Conservation (phyloP, 257 asterid species). For the Solanum tacnaense region DNA sequence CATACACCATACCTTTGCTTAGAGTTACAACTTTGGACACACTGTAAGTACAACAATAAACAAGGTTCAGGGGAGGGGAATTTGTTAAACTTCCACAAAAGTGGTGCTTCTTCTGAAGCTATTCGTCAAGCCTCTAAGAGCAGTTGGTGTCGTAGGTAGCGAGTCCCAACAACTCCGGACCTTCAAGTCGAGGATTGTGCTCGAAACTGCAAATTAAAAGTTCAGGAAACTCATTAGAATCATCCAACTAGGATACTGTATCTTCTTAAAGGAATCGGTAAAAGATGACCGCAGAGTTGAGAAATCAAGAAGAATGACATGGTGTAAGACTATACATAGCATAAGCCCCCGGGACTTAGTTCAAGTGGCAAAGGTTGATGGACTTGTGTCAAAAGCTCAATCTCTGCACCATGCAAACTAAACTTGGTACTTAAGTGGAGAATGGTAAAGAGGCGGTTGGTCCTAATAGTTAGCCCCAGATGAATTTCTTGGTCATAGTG, state of each 20-base stretch:
- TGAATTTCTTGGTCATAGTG: neutral
- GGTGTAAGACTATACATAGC: neutral
- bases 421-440: neutral
- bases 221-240: neutral
- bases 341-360: neutral
- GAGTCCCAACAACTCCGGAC: slow-evolving; percentile 10
- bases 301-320: neutral
- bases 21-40: neutral
- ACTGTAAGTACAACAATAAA: neutral
- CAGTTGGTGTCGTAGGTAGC: slow-evolving; percentile 6
- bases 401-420: neutral
- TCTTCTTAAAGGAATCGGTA: neutral
- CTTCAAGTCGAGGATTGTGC: slow-evolving; percentile 8
- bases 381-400: neutral
- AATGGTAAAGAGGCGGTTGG: neutral
- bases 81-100: neutral
- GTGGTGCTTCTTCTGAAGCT: neutral
- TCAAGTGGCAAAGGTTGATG: neutral
- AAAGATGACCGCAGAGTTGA: neutral
- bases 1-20: neutral
- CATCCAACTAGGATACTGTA: neutral
- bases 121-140: neutral
- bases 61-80: neutral
- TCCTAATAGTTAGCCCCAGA: neutral
- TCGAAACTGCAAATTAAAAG: slow-evolving; percentile 2